Evolutionary conservation across 495 filamentous ascomycete species (phyloP), one percentile per base, ranked within the genome.

Genomic region (Parmelia sp.): DNA sequence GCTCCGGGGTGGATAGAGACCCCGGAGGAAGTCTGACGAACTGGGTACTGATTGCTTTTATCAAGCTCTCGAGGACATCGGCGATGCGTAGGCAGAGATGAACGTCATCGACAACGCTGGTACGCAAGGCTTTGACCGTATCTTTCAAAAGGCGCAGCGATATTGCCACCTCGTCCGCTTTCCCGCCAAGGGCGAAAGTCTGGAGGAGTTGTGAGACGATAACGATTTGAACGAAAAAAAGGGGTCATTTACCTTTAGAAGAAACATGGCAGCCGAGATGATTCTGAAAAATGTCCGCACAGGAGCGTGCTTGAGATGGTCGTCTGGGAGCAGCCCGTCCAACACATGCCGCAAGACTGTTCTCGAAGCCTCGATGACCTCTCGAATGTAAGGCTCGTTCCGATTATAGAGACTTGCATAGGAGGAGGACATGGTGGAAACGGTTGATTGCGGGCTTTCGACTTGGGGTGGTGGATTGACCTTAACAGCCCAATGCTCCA

Each of bases 241-340:
- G 42, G 49, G 29, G 36, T 27, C 29, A 66, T 68, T 47, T 74
- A 82, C 81, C 71, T 91, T 91, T 51, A 98, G 85, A 49, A 97
- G 81, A 73, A 98, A 96, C 82, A 97, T 96, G 70, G 92, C 91
- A 29, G 90, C 92, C 61, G 89, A 92, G 68, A 97, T 84, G 71
- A 98, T 96, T 57, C 94, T 86, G 79, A 97, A 95, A 71, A 92
- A 96, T 0, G 95, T 96, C 51, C 94, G 82, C 27, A 97, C 92
- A 0, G 94, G 92, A 0, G 90, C 91, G 70, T 97, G 93, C 71
- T 90, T 91, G 31, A 98, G 86, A 67, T 91, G 91, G 56, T 89
- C 90, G 4, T 83, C 84, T 0, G 92, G 91, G 23, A 90, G 81
- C 39, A 98, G 84, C 4, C 86, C 88, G 39, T 97, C 87, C 10